These are phyloP conservation scores for Colletotrichum karsti DNA, from an alignment of 2,329 filamentous ascomycete species.

Conservation along the genomic window DNA sequence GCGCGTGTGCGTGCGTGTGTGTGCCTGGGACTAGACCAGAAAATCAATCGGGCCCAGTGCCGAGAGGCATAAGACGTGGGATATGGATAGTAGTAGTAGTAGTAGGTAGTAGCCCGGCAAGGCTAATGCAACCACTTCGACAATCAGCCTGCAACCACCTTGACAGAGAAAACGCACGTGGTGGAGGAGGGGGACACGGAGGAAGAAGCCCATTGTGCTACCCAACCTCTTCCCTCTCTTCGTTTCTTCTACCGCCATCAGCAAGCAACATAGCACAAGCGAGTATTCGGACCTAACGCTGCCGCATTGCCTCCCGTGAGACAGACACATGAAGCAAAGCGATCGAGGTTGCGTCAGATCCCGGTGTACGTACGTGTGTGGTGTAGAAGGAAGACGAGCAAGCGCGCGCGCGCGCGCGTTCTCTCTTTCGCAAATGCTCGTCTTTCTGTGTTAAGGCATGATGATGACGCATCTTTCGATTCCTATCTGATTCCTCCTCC, in stretches of 20 bases:
- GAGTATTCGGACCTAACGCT: not conserved
- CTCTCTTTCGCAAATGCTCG: not conserved
- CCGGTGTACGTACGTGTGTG: not conserved
- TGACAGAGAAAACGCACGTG: constrained; percentile 20
- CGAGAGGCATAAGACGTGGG: not conserved
- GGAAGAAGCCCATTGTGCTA: too few species aligned
- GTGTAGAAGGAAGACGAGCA: too few species aligned
- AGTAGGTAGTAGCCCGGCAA: not conserved
- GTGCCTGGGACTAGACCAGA: not conserved
- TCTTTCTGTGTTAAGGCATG: not conserved
- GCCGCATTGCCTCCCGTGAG: not conserved
- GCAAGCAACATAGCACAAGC: not conserved
- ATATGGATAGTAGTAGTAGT: too few species aligned
- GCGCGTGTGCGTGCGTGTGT: too few species aligned
- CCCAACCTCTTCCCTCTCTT: not conserved
- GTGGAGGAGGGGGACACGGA: not conserved
- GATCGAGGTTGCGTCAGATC: constrained; percentile 14
- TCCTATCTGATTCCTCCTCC: not conserved
- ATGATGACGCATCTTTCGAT: not conserved
- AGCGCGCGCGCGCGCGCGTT: too few species aligned
- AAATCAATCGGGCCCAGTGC: constrained; percentile 20
- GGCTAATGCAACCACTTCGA: constrained; percentile 27
- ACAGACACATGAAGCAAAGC: not conserved
- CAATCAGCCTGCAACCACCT: constrained; percentile 18
- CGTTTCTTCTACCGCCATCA: not conserved